Percentiles rank a stretch among this genome's conserved stretches.
Evolutionary conservation across 2,329 filamentous ascomycete species (phyloP).

Genomic region (Dactylella cylindrospora): DNA sequence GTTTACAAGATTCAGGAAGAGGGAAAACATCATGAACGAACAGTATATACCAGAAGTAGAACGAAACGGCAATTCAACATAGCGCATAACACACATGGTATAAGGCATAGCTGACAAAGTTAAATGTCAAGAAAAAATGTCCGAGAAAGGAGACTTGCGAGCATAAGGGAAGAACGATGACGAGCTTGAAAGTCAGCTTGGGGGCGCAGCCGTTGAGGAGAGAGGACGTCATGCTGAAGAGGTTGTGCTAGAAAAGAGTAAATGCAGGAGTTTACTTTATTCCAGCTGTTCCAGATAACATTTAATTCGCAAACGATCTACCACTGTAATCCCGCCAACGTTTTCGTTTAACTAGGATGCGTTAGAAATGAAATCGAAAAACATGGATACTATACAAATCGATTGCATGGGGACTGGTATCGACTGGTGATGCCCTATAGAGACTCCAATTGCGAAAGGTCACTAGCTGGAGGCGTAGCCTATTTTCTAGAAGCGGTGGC

Average conservation of each 20-base stretch:
- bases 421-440: constrained; percentile 29
- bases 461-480: constrained; percentile 50
- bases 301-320: constrained; percentile 22
- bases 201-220: no score
- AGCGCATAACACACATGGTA: constrained; percentile 42
- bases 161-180: constrained; percentile 3
- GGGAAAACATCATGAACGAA: constrained; percentile 20
- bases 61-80: constrained; percentile 17
- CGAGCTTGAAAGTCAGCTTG: no score
- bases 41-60: constrained; percentile 25
- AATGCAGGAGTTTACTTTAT: constrained; percentile 17
- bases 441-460: constrained; percentile 46
- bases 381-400: constrained; percentile 45
- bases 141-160: constrained; percentile 1
- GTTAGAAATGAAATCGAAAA: constrained; percentile 28
- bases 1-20: constrained; percentile 12
- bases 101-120: constrained; percentile 21
- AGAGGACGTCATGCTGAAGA: constrained; percentile 19
- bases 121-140: constrained; percentile 12
- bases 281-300: constrained; percentile 21
- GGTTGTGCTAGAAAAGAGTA: constrained; percentile 19
- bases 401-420: constrained; percentile 36
- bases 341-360: constrained; percentile 13
- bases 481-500: constrained; percentile 47
- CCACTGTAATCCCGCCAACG: constrained; percentile 24